These are phyloP conservation scores for Neoarthrinium moseri DNA, from an alignment of 2,329 filamentous ascomycete genomes.

Conservation along the genomic window DNA sequence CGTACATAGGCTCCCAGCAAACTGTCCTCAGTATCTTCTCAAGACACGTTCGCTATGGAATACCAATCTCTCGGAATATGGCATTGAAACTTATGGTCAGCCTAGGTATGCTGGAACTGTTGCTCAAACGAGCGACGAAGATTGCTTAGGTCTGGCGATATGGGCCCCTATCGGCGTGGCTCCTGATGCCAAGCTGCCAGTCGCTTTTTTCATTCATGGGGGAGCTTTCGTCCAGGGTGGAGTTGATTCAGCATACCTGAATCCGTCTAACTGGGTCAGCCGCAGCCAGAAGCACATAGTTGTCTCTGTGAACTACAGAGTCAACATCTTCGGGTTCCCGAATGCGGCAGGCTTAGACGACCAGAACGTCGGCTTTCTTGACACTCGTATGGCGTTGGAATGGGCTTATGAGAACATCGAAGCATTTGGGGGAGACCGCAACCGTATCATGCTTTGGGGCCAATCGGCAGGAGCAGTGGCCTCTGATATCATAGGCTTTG, in stretches of 20 bases:
- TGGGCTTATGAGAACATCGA: constrained; percentile 35
- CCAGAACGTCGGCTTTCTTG: constrained; percentile 29
- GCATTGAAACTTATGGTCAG: constrained; percentile 2
- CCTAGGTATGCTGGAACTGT: neutral
- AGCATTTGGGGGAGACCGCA: constrained; percentile 29
- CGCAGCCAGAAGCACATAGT: constrained; percentile 28
- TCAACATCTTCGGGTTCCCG: constrained; percentile 37
- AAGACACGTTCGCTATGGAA: constrained; percentile 4
- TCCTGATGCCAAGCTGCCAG: constrained; percentile 10
- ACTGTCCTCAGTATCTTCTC: constrained; percentile 1
- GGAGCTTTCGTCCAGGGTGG: constrained; percentile 10
- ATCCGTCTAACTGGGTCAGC: constrained; percentile 22
- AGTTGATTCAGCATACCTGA: constrained; percentile 19
- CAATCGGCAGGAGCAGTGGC: constrained; percentile 11
- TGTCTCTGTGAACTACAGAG: constrained; percentile 33
- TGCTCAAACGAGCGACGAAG: constrained; percentile 9
- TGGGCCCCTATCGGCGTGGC: constrained; percentile 8
- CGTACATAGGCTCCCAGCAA: neutral
- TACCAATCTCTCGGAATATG: constrained; percentile 4
- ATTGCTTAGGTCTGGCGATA: constrained; percentile 12
- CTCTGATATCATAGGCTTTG: constrained; percentile 8
- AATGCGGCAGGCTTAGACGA: constrained; percentile 25
- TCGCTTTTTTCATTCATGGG: constrained; percentile 13
- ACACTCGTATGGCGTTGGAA: constrained; percentile 33
- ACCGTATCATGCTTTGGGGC: constrained; percentile 14